Conservation (phyloP, 2,329 filamentous ascomycete genomes). For the Fusarium nanum region DNA sequence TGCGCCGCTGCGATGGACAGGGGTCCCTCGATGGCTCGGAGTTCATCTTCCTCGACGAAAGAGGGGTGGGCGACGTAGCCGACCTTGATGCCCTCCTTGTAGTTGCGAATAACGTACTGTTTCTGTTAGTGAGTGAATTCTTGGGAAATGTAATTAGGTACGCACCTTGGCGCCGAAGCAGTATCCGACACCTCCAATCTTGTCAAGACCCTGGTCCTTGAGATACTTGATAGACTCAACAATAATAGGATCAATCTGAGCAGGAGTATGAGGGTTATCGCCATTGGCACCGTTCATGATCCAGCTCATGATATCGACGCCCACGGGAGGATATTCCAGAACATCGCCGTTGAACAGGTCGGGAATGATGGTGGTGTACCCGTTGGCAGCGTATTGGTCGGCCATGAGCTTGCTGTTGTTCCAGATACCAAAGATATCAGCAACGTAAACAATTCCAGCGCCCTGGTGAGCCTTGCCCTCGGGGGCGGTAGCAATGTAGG, state of each 20-base stretch:
- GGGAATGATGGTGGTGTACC: constrained; percentile 54
- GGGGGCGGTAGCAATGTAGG: constrained; percentile 63
- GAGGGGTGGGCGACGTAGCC: constrained; percentile 75
- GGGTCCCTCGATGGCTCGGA: constrained; percentile 66
- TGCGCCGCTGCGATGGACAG: constrained; percentile 73
- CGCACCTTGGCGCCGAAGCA: constrained; percentile 71
- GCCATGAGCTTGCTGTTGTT: constrained; percentile 57
- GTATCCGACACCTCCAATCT: constrained; percentile 69
- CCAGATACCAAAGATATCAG: constrained; percentile 55
- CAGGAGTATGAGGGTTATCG: constrained; percentile 57
- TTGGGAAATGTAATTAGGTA: not conserved
- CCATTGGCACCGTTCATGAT: constrained; percentile 57
- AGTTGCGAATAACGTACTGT: constrained; percentile 76
- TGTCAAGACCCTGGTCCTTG: constrained; percentile 61
- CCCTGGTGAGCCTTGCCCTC: constrained; percentile 43
- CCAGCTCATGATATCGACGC: constrained; percentile 51
- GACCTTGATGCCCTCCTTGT: constrained; percentile 65
- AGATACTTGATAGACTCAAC: constrained; percentile 64
- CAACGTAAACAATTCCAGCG: constrained; percentile 51
- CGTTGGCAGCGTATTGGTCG: constrained; percentile 53
- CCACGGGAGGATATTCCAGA: constrained; percentile 41
- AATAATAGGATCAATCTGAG: constrained; percentile 51
- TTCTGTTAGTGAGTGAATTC: not conserved
- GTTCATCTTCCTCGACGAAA: constrained; percentile 68
- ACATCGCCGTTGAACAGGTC: constrained; percentile 56